Evolutionary conservation across 176 grass and related monocot genomes (phyloP).

Genomic region (Oropetium thomaeum): DNA sequence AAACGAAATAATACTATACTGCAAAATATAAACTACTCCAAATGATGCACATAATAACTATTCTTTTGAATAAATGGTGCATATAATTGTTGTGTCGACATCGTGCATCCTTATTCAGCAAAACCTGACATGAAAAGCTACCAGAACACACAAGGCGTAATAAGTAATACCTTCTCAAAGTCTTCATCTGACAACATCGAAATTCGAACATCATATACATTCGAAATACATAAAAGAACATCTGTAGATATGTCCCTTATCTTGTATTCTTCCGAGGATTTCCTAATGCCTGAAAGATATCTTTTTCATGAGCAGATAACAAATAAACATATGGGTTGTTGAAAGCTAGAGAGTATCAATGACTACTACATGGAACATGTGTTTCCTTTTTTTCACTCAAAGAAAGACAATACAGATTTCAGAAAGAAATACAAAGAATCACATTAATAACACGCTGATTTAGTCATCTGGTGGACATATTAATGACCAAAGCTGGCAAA

Average conservation of each 20-base stretch:
- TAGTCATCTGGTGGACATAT: neutral
- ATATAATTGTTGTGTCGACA: neutral
- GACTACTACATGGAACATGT: neutral
- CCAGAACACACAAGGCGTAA: constrained; percentile 6
- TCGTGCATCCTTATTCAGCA: neutral
- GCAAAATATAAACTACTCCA: neutral
- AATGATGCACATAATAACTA: constrained; percentile 2
- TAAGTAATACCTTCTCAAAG: constrained; percentile 68
- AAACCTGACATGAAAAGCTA: neutral
- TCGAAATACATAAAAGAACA: constrained; percentile 55
- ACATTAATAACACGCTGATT: neutral
- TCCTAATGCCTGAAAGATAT: constrained; percentile 57
- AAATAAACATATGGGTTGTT: constrained; percentile 3
- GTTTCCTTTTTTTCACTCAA: constrained; percentile 12
- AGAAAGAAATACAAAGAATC: constrained; percentile 1
- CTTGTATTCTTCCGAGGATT: constrained; percentile 63
- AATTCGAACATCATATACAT: constrained; percentile 63
- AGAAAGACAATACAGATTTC: neutral
- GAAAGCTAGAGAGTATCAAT: neutral
- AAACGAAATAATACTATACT: neutral
- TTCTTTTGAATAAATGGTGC: neutral
- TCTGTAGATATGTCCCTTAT: constrained; percentile 44
- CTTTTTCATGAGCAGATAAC: constrained; percentile 17
- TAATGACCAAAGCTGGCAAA: neutral
- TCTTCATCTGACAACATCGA: constrained; percentile 69